Percentiles rank a stretch among this genome's conserved stretches.
Conservation (phyloP, 2,329 filamentous ascomycete species). For the Paraconiothyrium sp. region DNA sequence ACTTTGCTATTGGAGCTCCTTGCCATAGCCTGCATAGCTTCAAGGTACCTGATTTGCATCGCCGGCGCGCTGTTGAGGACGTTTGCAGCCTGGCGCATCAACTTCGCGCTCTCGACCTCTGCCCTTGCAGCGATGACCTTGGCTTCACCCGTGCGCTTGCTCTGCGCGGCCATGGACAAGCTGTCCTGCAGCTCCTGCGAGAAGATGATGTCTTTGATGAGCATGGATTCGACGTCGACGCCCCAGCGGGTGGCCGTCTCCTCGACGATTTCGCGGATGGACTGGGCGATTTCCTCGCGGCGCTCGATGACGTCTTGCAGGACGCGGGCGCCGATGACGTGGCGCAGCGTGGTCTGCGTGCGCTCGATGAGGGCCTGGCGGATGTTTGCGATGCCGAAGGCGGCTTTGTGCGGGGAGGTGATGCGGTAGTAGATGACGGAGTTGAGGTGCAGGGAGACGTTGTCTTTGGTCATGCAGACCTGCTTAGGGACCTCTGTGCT, state of each 20-base stretch:
- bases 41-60: conserved; percentile 82
- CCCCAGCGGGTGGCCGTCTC: conserved; percentile 95
- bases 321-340: conserved; percentile 94
- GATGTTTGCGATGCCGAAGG: conserved; percentile 95
- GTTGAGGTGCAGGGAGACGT: conserved; percentile 91
- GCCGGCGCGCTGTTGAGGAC: conserved; percentile 90
- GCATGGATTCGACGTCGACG: conserved; percentile 96
- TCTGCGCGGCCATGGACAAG: conserved; percentile 97
- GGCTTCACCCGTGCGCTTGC: conserved; percentile 96
- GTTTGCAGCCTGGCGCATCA: conserved; percentile 90
- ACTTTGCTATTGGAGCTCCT: conserved; percentile 90
- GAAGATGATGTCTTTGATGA: conserved; percentile 99
- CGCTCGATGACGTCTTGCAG: conserved; percentile 98
- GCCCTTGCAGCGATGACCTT: conserved; percentile 98
- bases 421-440: conserved; percentile 99
- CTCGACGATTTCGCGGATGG: conserved; percentile 96
- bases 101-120: conserved; percentile 88
- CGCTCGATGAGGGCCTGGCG: conserved; percentile 96
- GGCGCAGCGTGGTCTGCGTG: conserved; percentile 95
- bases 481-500: conserved; percentile 86
- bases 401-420: conserved; percentile 91
- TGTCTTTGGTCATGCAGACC: conserved; percentile 99
- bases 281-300: conserved; percentile 94
- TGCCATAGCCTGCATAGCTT: conserved; percentile 99
- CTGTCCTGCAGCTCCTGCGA: conserved; percentile 94